Evolutionary conservation across 768 basidiomycete species (phyloP).

Genomic region (Kwoniella sp.): DNA sequence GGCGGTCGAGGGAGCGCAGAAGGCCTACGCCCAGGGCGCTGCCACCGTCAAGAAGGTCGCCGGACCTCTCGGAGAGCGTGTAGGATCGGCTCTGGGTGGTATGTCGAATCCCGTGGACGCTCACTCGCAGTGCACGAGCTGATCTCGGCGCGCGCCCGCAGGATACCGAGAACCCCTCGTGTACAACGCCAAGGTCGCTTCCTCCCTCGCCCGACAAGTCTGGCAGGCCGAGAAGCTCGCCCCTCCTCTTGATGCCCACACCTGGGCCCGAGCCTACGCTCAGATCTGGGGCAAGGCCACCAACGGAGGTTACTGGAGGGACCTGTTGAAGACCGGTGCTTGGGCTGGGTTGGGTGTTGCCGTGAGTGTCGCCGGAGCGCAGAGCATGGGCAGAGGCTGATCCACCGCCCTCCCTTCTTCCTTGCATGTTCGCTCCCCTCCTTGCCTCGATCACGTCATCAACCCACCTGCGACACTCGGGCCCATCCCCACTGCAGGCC

Average conservation of each 20-base stretch:
- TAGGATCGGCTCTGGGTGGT: conserved; percentile 45
- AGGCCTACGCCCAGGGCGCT: conserved; percentile 33
- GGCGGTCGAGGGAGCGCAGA: conserved; percentile 41
- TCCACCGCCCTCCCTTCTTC: no score
- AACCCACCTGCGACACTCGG: no score
- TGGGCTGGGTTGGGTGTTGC: conserved; percentile 48
- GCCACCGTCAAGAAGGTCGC: conserved; percentile 44
- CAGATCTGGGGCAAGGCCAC: conserved; percentile 39
- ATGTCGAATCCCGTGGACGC: conserved; percentile 25
- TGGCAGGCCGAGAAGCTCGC: conserved; percentile 50
- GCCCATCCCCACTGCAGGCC: conserved; percentile 23
- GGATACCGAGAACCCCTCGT: conserved; percentile 43
- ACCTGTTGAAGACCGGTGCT: conserved; percentile 42
- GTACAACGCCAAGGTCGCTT: conserved; percentile 48
- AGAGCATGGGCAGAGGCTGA: not conserved
- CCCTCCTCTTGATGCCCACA: conserved; percentile 42
- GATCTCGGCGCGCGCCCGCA: no score
- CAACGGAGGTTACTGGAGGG: conserved; percentile 34
- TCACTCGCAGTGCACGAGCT: no score
- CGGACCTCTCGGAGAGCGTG: conserved; percentile 47
- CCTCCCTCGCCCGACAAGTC: conserved; percentile 47
- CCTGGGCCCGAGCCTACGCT: conserved; percentile 45
- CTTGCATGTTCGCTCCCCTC: not conserved
- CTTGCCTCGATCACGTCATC: no score
- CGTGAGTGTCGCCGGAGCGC: conserved; percentile 29